Base-by-base conservation (phyloP, 2,329 filamentous ascomycete genomes). In the Sporothrix dimorphospora region DNA sequence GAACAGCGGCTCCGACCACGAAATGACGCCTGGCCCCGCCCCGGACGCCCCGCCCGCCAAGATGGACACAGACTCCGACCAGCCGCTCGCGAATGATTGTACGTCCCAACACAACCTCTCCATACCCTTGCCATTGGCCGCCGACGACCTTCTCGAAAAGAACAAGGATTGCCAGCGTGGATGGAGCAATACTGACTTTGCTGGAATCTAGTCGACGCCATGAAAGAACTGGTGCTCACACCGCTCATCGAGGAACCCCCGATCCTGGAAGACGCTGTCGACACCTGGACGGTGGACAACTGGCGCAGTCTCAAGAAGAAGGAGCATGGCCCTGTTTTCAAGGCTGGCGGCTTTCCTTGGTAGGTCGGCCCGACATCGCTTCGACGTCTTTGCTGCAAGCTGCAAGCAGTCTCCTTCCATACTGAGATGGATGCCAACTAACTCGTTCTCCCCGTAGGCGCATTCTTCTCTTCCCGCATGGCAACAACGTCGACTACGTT, bases 381-480 rank as follows among this genome's bases (percentile, higher is more conserved):
- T 47, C 16, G 45, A 34, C 14, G n/a, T n/a, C n/a, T n/a, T n/a
- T n/a, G n/a, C n/a, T n/a, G n/a, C n/a, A n/a, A n/a, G n/a, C n/a
- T n/a, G n/a, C n/a, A n/a, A 24, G 51, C 12, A 16, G 4, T 34
- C 30, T 34, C 30, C 6, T 40, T n/a, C 24, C 24, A 8, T 47
- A 19, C 38, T 1, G 5, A n/a, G n/a, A n/a, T 14, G 9, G 38
- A 27, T 8, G n/a, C 2, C 4, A 34, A n/a, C 63, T 66, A 21
- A 66, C 63, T 7, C 12, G 6, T 11, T 19, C 66, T 47, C 38
- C 61, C 27, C 75, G 47, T n/a, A 94, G 92, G 96, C 92, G 95
- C 78, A 91, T 98, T 77, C 88, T 99, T 16, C 94, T 99, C 80
- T 99, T 99, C 79, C 95, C 96, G 0, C 94, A 91, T 75, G 96